Conservation (phyloP, 129 eudicot genomes). For the Dittrichia graveolens region DNA sequence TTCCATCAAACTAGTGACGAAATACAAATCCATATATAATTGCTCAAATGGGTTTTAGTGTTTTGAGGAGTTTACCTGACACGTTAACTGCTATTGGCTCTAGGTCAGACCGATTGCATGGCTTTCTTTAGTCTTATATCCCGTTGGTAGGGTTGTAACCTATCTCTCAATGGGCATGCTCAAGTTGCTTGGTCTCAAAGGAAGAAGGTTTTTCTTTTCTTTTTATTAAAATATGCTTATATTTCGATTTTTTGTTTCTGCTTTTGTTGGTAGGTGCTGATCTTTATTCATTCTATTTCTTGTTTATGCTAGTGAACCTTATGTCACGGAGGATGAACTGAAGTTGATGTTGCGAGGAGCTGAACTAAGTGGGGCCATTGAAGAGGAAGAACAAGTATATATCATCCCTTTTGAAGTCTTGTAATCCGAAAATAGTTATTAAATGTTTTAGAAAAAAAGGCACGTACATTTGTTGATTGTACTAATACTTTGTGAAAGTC, state of each 20-base stretch:
- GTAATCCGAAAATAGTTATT: conserved; percentile 9
- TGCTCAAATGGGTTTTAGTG: background rate
- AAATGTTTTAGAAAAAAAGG: background rate
- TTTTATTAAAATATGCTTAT: background rate
- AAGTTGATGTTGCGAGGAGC: conserved; percentile 97
- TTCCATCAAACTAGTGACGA: conserved; percentile 14
- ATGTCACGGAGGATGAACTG: conserved; percentile 96
- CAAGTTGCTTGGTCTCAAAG: conserved; percentile 88
- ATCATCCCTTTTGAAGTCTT: conserved; percentile 11
- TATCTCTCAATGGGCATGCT: conserved; percentile 97
- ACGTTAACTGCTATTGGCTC: conserved; percentile 40
- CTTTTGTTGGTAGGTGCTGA: background rate
- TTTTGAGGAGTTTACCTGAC: conserved; percentile 27
- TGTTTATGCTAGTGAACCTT: conserved; percentile 69
- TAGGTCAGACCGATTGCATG: conserved; percentile 99
- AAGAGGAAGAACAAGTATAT: conserved; percentile 97
- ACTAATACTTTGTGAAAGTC: conserved; percentile 14
- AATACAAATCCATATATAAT: background rate
- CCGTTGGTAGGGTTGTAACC: conserved; percentile 96
- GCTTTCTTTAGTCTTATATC: conserved; percentile 92
- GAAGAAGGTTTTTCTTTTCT: conserved; percentile 62
- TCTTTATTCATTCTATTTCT: background rate
- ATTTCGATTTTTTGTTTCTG: background rate
- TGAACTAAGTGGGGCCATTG: conserved; percentile 95
- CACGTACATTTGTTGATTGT: background rate